Evolutionary conservation across 2,329 filamentous ascomycete genomes (phyloP).

Genomic region (Aspergillus ochraceoroseus): DNA sequence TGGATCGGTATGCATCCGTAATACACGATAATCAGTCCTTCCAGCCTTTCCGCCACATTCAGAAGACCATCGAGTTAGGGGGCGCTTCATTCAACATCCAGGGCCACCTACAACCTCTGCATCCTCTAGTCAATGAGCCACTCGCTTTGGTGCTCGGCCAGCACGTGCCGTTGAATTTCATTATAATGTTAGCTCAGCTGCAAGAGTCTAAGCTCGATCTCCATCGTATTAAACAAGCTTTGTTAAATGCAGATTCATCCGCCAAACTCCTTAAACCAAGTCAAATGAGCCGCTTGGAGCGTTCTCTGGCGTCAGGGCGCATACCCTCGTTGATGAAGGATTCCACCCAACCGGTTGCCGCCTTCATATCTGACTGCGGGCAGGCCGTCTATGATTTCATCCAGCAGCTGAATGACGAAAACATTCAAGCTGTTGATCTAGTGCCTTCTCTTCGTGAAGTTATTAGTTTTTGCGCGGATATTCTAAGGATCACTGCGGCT

Average conservation of each 20-base stretch:
- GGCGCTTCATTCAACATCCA: conserved; percentile 26
- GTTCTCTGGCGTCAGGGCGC: conserved; percentile 40
- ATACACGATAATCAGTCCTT: conserved; percentile 31
- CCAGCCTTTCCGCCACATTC: conserved; percentile 25
- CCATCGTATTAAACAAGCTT: conserved; percentile 32
- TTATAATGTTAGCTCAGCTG: conserved; percentile 32
- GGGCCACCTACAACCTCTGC: conserved; percentile 32
- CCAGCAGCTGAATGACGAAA: conserved; percentile 27
- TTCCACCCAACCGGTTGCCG: conserved; percentile 38
- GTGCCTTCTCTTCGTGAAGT: conserved; percentile 31
- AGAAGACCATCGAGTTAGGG: conserved; percentile 24
- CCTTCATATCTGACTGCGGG: conserved; percentile 38
- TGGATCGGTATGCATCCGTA: conserved; percentile 32
- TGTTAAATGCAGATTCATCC: conserved; percentile 32
- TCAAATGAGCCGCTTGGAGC: conserved; percentile 41
- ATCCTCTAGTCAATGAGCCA: conserved; percentile 41
- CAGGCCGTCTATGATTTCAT: conserved; percentile 36
- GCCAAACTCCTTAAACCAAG: conserved; percentile 38
- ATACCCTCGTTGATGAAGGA: conserved; percentile 42
- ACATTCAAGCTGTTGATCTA: conserved; percentile 24
- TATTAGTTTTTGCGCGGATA: conserved; percentile 47
- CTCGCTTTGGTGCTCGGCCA: conserved; percentile 27
- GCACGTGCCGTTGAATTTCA: conserved; percentile 20
- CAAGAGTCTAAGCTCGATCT: conserved; percentile 38
- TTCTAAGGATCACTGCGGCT: conserved; percentile 43